Evolutionary conservation across 768 basidiomycete species (phyloP).

Genomic region (Mycena epipterygia): DNA sequence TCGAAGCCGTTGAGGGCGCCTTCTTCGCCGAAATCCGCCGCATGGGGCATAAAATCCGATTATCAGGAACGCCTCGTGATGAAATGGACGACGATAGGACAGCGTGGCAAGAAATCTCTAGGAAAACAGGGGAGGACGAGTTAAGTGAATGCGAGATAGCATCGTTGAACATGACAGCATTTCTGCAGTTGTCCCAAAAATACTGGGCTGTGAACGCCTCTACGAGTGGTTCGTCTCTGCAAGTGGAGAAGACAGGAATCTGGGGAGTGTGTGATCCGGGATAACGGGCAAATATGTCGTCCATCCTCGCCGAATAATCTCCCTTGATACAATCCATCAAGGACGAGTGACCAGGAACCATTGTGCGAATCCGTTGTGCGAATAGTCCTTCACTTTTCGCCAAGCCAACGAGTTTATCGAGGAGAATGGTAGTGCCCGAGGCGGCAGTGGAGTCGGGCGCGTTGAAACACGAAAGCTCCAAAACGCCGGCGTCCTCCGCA

Average conservation of each 20-base stretch:
- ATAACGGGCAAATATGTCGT: conserved; percentile 26
- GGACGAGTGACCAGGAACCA: conserved; percentile 45
- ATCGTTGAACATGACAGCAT: conserved; percentile 21
- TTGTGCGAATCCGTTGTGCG: conserved; percentile 43
- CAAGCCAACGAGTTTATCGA: conserved; percentile 40
- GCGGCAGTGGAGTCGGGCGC: conserved; percentile 45
- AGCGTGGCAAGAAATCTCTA: conserved; percentile 25
- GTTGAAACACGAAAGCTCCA: conserved; percentile 50
- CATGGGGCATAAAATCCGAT: conserved; percentile 19
- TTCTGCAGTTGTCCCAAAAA: conserved; percentile 29
- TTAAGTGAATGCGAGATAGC: conserved; percentile 12
- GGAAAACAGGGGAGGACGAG: conserved; percentile 3
- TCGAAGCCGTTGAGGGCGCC: background rate
- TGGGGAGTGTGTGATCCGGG: conserved; percentile 19
- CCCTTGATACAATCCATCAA: conserved; percentile 45
- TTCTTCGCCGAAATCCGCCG: conserved; percentile 18
- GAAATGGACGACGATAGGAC: conserved; percentile 22
- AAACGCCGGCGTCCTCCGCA: conserved; percentile 6
- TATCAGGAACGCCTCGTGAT: background rate
- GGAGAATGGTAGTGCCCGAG: conserved; percentile 38
- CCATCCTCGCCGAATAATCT: conserved; percentile 19
- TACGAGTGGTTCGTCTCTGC: background rate
- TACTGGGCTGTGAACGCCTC: conserved; percentile 14
- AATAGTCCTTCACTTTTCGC: conserved; percentile 40
- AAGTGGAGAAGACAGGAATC: conserved; percentile 26